Evolutionary conservation across 345 rosid species (phyloP), one percentile per base, ranked within the genome.

Genomic region (Boechera retrofracta): DNA sequence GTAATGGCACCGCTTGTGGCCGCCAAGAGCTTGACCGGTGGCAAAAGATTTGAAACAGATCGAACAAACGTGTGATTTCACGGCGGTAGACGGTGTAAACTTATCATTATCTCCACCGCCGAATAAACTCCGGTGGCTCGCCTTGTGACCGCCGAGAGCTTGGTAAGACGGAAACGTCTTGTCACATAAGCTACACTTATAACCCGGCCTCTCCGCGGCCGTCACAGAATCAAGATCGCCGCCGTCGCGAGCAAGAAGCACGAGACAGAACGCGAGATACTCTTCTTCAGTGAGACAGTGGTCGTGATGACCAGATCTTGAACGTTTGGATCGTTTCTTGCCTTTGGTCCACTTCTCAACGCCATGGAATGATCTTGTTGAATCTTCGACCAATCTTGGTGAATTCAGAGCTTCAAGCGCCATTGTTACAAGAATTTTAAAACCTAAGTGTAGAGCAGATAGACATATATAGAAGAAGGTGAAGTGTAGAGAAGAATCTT

Each of bases 91-190:
- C 2, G 68, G 12, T 2, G 75, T 24, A 45, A 36, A 32, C 16
- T 64, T 77, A 16, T 39, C 5, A 7, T 8, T 78, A 8, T 10
- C 74, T 59, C 18, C 62, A 53, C 53, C 10, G 51, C 26, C 6
- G 16, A 48, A 7, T 31, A 82, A 11, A 69, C 3, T 52, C 64
- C 78, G 85, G 81, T 94, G 98, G 61, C 98, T 91, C 38, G 98
- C 97, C 33, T 89, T 94, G 75, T 91, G 98, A 2, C 98, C 98
- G 0, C 98, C 97, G 2, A 91, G 79, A 76, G 97, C 97, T 76
- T 90, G 97, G 82, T 91, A 87, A 47, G 96, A 89, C 10, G 83
- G 29, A 72, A 94, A 89, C 35, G 80, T 88, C 83, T 86, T 93
- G 79, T 80, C 41, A 77, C 98, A 93, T 0, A 91, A 93, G 52